Evolutionary conservation across 2,329 filamentous ascomycete species (phyloP).

Genomic region (Thielaviopsis populi): DNA sequence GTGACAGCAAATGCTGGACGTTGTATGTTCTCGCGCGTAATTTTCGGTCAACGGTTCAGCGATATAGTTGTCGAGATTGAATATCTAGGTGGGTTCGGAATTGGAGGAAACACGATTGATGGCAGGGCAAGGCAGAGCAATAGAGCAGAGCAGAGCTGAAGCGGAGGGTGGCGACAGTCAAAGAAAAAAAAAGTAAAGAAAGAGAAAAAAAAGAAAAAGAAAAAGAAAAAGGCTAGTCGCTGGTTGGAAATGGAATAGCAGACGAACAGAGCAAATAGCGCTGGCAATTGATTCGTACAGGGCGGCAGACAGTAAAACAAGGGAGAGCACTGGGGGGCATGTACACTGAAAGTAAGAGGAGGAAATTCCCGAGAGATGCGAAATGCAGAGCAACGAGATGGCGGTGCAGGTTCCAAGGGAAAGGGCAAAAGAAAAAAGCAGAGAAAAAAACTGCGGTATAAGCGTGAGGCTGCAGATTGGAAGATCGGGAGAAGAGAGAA

Average conservation of each 20-base stretch:
- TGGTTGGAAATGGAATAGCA: constrained; percentile 4
- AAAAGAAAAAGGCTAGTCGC: constrained; percentile 9
- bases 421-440: neutral
- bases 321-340: neutral
- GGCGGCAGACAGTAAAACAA: neutral
- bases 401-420: neutral
- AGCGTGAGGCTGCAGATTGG: neutral
- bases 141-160: neutral
- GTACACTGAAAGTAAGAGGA: neutral
- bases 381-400: constrained; percentile 1
- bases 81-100: neutral
- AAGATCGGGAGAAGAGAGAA: neutral
- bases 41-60: neutral
- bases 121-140: neutral
- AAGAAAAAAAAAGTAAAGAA: neutral
- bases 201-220: constrained; percentile 2
- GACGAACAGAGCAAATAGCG: neutral
- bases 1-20: neutral
- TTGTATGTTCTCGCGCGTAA: neutral
- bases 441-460: neutral
- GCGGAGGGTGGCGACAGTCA: too few species aligned
- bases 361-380: constrained; percentile 4
- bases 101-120: neutral
- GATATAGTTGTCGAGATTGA: neutral
- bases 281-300: neutral